Conservation (phyloP, 202 grass and related monocot genomes). For the Brachypodium distachyon region DNA sequence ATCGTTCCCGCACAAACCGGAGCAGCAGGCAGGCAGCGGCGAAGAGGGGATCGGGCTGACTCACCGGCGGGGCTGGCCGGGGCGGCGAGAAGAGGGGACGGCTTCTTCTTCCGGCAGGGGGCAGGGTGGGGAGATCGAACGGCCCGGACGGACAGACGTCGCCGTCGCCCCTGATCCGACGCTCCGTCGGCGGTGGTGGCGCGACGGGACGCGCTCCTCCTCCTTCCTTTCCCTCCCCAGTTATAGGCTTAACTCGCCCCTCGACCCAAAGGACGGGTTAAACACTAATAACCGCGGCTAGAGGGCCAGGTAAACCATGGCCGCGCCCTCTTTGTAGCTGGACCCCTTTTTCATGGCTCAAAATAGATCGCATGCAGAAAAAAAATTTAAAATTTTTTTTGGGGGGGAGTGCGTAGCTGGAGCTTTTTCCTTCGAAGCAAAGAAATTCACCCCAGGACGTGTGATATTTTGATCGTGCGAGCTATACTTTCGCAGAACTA, state of each 20-base stretch:
- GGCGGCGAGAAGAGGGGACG: too few species aligned
- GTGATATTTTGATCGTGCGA: too few species aligned
- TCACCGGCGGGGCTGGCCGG: neutral
- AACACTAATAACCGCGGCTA: slow-evolving; percentile 19
- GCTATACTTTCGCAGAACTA: too few species aligned
- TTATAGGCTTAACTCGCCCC: slow-evolving; percentile 1
- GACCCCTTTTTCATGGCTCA: neutral
- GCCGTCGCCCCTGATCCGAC: too few species aligned
- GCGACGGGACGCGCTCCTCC: neutral
- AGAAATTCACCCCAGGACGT: too few species aligned
- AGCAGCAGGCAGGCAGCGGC: neutral
- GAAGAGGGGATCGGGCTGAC: neutral
- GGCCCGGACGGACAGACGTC: too few species aligned
- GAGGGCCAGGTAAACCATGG: neutral
- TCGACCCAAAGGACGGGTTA: neutral
- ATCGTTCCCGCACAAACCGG: neutral
- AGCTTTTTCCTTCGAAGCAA: neutral
- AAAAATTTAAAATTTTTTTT: too few species aligned
- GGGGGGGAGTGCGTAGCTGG: neutral
- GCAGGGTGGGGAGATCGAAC: neutral
- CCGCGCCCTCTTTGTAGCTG: neutral
- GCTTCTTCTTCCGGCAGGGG: too few species aligned
- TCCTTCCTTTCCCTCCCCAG: neutral
- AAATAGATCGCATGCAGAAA: neutral
- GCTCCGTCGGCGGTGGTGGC: neutral